These are phyloP conservation scores for Saccharomycopsis amapae DNA, from an alignment of 805 yeast genomes.

Conservation along the genomic window DNA sequence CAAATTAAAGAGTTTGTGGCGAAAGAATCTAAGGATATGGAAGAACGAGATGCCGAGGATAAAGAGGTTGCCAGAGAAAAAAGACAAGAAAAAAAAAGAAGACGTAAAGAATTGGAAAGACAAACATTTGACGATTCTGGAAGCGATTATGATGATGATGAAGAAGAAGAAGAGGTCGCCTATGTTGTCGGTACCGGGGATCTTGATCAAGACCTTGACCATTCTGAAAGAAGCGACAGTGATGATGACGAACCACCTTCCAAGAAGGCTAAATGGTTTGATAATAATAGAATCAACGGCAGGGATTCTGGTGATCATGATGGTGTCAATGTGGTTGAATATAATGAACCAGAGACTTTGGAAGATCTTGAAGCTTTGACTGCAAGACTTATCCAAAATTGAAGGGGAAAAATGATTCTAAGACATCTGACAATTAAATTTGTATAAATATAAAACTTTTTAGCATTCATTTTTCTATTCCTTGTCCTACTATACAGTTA, in stretches of 20 bases:
- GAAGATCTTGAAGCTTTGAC: constrained; percentile 93
- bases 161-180: constrained; percentile 16
- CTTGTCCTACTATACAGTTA: background rate
- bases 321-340: constrained; percentile 47
- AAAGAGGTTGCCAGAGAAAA: constrained; percentile 70
- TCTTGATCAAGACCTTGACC: constrained; percentile 18
- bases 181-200: constrained; percentile 22
- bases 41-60: constrained; percentile 65
- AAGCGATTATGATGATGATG: constrained; percentile 28
- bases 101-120: constrained; percentile 74
- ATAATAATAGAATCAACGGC: constrained; percentile 30
- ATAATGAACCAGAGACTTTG: constrained; percentile 82
- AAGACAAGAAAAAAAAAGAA: constrained; percentile 80
- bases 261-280: constrained; percentile 26
- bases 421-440: too few species aligned
- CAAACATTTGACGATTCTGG: constrained; percentile 40
- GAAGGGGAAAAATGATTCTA: background rate
- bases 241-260: constrained; percentile 12
- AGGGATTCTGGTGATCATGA: constrained; percentile 29
- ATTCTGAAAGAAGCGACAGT: constrained; percentile 13
- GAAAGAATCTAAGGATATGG: constrained; percentile 65
- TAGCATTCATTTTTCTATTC: too few species aligned
- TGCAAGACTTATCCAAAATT: constrained; percentile 32
- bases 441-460: too few species aligned
- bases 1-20: constrained; percentile 64